phyloP scores from a whole-genome alignment of 305 asterid species.

The Solanum hybrid region DNA sequence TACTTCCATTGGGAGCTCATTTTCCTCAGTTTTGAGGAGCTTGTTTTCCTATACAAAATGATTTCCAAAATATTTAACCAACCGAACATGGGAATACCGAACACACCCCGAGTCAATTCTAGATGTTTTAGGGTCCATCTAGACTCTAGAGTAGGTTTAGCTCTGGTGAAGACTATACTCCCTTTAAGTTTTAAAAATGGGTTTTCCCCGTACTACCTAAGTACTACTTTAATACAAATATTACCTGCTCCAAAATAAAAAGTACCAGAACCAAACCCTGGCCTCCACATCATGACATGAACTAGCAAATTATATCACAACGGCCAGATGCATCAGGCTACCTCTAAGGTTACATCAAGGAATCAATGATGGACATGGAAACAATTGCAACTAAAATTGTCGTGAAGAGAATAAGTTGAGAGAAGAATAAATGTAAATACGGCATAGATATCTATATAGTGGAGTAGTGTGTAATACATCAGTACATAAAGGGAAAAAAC shows the following conservation, averaged over 20 bases:
- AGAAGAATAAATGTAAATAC: neutral
- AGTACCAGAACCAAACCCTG: neutral
- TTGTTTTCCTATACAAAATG: neutral
- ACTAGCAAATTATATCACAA: neutral
- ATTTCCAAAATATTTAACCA: neutral
- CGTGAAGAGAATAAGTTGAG: neutral
- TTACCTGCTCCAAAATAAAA: neutral
- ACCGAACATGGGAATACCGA: neutral
- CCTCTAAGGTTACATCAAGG: neutral
- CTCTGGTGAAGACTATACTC: neutral
- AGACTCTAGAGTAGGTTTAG: neutral
- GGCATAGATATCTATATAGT: neutral
- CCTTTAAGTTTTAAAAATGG: neutral
- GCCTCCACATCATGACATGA: neutral
- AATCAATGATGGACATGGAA: neutral
- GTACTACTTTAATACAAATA: neutral
- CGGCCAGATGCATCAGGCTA: neutral
- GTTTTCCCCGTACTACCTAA: neutral
- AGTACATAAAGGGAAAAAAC: neutral
- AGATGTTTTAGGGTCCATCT: neutral
- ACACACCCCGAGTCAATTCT: neutral
- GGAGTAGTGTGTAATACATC: neutral
- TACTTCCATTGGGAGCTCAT: neutral
- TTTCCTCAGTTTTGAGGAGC: neutral
- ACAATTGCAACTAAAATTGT: neutral